Conservation (phyloP, 1,284 basidiomycete genomes). For the Amylostereum areolatum region DNA sequence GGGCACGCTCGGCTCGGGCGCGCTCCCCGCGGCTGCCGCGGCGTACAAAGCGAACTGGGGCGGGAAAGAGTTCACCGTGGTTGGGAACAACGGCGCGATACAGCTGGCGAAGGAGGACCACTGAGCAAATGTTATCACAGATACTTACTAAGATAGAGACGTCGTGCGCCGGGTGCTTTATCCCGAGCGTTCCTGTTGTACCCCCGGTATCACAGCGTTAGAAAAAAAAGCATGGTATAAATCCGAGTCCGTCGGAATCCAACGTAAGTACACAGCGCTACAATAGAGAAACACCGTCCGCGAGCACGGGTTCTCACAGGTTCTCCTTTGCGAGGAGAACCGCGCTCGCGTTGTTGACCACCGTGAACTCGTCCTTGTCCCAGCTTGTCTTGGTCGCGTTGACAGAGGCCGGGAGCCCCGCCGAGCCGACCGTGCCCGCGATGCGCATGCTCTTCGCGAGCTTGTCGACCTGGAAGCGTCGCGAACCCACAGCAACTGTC, state of each 20-base stretch:
- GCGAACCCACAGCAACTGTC: background rate
- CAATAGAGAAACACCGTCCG: no score
- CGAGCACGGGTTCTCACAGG: background rate
- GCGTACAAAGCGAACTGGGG: constrained; percentile 28
- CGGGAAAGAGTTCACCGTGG: constrained; percentile 34
- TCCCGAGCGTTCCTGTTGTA: no score
- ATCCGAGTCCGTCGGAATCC: no score
- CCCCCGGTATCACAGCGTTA: no score
- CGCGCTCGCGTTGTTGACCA: constrained; percentile 39
- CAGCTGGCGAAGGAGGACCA: constrained; percentile 31
- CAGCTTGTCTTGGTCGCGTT: constrained; percentile 27
- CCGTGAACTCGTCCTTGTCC: constrained; percentile 32
- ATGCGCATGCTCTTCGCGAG: constrained; percentile 36
- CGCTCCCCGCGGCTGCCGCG: constrained; percentile 29
- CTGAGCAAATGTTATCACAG: background rate
- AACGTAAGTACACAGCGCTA: no score
- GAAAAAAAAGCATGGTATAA: no score
- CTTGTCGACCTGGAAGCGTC: constrained; percentile 28
- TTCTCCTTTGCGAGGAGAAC: constrained; percentile 33
- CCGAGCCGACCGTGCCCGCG: constrained; percentile 39
- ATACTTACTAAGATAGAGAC: no score
- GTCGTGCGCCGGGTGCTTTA: no score
- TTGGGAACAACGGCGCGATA: constrained; percentile 38
- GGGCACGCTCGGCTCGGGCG: constrained; percentile 36
- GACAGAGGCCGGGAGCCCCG: constrained; percentile 31